Base-by-base conservation (phyloP, 2,329 filamentous ascomycete species). In the Ceratocystiopsis minuta region DNA sequence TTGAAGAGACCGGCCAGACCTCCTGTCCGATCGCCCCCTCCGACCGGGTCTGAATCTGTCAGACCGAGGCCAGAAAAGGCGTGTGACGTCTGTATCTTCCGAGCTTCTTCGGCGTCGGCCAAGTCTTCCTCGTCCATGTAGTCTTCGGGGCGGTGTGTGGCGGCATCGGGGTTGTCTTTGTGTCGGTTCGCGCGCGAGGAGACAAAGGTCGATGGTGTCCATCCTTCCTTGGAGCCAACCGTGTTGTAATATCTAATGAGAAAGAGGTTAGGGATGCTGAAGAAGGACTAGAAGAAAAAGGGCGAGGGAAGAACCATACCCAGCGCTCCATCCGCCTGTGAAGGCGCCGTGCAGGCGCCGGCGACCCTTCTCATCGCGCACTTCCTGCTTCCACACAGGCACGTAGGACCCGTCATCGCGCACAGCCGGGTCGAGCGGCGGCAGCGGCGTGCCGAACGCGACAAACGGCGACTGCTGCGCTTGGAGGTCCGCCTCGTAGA, bases 81-180 rank as follows among this genome's bases (percentile, higher is more conserved):
- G 41, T 76, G 68, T 0, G 75, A 68, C 0, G 82, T 92, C 52
- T 88, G 72, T 32, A 95, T 61, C 46, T 72, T 72, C 52, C 78
- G 74, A 3, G 80, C 69, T 58, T 94, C 86, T 44, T 81, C 84
- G 0, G 79, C 81, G 56, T 94, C 86, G 7, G 80, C 82, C 32
- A 93, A 65, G 58, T 98, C 90, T 57, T 98, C 90, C 36, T 94
- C 88, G 53, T 98, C 90, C 90, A 98, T 98, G 52, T 87, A 96
- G 55, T 96, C 87, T 57, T 96, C 86, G 1, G 77, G 73, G 38
- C 78, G 75, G 54, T 81, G 76, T 48, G 69, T 60, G 10, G 51
- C 50, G 2, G 61, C 51, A 47, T 72, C 67, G n/a, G 65, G 45
- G 32, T 64, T 67, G 63, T 81, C 72, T 54, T 82, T 83, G 49